phyloP scores from a whole-genome alignment of 2,329 filamentous ascomycete genomes.

The Thelonectria olida region DNA sequence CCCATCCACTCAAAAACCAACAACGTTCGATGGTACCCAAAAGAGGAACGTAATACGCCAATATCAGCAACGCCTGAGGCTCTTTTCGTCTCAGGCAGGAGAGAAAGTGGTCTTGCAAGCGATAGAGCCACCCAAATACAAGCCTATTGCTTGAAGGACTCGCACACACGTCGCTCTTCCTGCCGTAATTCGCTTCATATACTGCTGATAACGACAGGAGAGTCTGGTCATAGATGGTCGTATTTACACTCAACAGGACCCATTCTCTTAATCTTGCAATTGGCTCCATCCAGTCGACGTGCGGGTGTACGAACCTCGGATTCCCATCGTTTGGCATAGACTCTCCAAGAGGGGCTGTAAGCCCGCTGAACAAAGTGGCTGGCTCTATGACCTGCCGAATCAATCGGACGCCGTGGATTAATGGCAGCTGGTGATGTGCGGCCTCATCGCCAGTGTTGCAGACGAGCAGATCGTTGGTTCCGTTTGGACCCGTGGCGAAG shows the following conservation, averaged over 20 bases:
- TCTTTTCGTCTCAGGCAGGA: constrained; percentile 37
- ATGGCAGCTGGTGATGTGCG: constrained; percentile 37
- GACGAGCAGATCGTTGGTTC: constrained; percentile 41
- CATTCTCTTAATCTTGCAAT: constrained; percentile 33
- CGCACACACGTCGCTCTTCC: constrained; percentile 15
- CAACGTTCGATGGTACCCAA: constrained; percentile 16
- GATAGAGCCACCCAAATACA: constrained; percentile 43
- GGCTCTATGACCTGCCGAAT: constrained; percentile 38
- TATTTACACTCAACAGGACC: constrained; percentile 35
- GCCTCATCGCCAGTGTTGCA: constrained; percentile 34
- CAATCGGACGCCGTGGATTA: constrained; percentile 39
- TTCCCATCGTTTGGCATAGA: constrained; percentile 8
- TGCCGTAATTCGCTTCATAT: constrained; percentile 40
- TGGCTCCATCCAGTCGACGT: constrained; percentile 34
- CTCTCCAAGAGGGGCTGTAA: constrained; percentile 35
- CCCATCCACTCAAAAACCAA: constrained; percentile 16
- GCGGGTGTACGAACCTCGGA: constrained; percentile 28
- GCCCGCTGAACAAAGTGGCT: constrained; percentile 39
- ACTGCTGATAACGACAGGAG: constrained; percentile 34
- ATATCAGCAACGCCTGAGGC: constrained; percentile 38
- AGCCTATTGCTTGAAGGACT: constrained; percentile 29
- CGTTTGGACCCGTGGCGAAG: constrained; percentile 42
- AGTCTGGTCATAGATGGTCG: constrained; percentile 35
- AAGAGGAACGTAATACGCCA: constrained; percentile 36
- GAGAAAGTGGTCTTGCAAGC: constrained; percentile 39